Evolutionary conservation across 768 basidiomycete species (phyloP).

Genomic region (Lactarius trivialis): DNA sequence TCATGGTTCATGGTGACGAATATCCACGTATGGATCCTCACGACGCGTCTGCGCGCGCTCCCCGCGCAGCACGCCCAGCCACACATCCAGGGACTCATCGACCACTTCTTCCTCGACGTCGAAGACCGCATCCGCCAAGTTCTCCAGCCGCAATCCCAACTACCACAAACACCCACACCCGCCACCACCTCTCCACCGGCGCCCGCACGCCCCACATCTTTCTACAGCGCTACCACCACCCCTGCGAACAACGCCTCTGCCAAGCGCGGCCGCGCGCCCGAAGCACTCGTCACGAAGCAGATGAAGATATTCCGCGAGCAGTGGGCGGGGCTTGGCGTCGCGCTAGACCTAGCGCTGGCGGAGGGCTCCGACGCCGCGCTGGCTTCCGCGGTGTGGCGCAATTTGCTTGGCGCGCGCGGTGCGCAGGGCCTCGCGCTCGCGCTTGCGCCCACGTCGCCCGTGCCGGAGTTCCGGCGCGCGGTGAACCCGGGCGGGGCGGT

Average conservation of each 20-base stretch:
- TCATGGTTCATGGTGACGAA: conserved; percentile 95
- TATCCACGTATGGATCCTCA: conserved; percentile 87
- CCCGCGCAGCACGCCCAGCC: conserved; percentile 56
- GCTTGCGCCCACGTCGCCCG: conserved; percentile 17
- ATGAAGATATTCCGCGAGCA: conserved; percentile 92
- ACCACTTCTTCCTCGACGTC: conserved; percentile 93
- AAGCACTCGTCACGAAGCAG: conserved; percentile 73
- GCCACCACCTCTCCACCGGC: conserved; percentile 27
- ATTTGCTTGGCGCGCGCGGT: conserved; percentile 80
- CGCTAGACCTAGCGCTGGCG: conserved; percentile 72
- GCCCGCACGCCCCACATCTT: conserved; percentile 21
- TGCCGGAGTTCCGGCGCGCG: conserved; percentile 46
- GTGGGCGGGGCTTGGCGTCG: conserved; percentile 75
- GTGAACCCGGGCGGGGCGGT: conserved; percentile 67
- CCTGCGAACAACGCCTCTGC: not conserved
- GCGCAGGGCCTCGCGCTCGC: conserved; percentile 54
- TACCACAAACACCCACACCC: conserved; percentile 22
- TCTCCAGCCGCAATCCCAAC: conserved; percentile 30
- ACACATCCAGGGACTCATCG: conserved; percentile 78
- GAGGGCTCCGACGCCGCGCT: conserved; percentile 68
- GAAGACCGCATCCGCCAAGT: conserved; percentile 84
- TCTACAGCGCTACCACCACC: not conserved
- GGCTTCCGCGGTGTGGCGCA: conserved; percentile 87
- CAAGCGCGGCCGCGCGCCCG: conserved; percentile 50
- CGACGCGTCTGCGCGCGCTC: conserved; percentile 80